A percentile compares a stretch with the other conserved stretches of the same genome.
phyloP scores from a whole-genome alignment of 1,139 yeast genomes.

The Kodamaea sp. region DNA sequence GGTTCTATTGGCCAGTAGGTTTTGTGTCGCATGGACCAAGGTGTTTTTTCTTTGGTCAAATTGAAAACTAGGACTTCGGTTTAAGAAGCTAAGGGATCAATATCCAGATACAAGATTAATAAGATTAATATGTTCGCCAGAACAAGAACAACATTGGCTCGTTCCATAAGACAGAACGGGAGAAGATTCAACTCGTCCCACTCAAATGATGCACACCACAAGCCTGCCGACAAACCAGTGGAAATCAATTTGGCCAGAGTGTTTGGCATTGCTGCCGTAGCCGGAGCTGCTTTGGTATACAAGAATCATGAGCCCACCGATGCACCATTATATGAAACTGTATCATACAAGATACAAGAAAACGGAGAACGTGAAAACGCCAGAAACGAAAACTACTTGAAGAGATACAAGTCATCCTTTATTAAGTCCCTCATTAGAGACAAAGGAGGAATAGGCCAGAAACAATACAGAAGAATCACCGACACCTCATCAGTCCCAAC shows the following conservation, averaged over 20 bases:
- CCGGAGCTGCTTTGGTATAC: conserved; percentile 43
- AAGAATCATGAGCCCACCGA: conserved; percentile 37
- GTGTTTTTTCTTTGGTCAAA: conserved; percentile 9
- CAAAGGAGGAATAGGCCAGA: conserved; percentile 51
- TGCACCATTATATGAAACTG: conserved; percentile 42
- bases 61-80: not conserved
- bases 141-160: conserved; percentile 15
- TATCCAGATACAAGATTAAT: too few relatives aligned
- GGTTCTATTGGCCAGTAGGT: conserved; percentile 8
- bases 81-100: too few relatives aligned
- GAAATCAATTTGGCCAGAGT: conserved; percentile 45
- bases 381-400: conserved; percentile 41
- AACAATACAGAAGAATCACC: conserved; percentile 38
- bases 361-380: conserved; percentile 33
- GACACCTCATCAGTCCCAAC: conserved; percentile 33
- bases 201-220: conserved; percentile 27
- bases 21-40: conserved; percentile 8
- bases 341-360: conserved; percentile 39
- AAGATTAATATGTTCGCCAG: conserved; percentile 32
- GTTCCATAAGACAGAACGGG: conserved; percentile 19
- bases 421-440: conserved; percentile 46
- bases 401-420: conserved; percentile 44
- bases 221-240: conserved; percentile 30
- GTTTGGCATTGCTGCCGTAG: conserved; percentile 44
- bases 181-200: conserved; percentile 38